Percentiles rank a stretch among this genome's conserved stretches.
Conservation (phyloP, 2,329 filamentous ascomycete species). For the Phyllosticta citribraziliensis region DNA sequence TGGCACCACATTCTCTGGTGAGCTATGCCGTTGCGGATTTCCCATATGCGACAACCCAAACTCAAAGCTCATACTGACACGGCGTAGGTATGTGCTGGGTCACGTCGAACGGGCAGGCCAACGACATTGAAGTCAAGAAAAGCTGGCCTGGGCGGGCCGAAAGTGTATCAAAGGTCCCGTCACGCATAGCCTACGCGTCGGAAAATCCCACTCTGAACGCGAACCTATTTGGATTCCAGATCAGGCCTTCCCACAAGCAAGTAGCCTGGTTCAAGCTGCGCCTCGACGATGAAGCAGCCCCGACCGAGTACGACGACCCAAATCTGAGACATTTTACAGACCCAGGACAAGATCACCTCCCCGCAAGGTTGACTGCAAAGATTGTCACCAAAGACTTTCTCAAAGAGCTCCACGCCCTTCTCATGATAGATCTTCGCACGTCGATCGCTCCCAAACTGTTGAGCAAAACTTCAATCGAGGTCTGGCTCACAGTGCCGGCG, state of each 20-base stretch:
- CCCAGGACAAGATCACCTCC: too few relatives aligned
- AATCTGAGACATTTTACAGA: too few relatives aligned
- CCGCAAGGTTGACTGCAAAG: too few relatives aligned
- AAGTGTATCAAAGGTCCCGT: constrained; percentile 81
- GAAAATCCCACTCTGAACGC: too few relatives aligned
- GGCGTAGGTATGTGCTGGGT: constrained; percentile 96
- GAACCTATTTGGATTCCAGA: too few relatives aligned
- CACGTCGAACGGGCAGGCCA: constrained; percentile 95
- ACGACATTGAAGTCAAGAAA: constrained; percentile 99
- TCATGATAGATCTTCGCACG: constrained; percentile 64
- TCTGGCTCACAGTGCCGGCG: constrained; percentile 96
- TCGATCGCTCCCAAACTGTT: constrained; percentile 97
- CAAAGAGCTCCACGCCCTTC: constrained; percentile 94
- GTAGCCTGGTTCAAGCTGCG: constrained; percentile 99
- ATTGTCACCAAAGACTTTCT: constrained; percentile 97
- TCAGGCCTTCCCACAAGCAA: constrained; percentile 91
- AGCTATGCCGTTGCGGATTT: constrained; percentile 64
- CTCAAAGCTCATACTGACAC: constrained; percentile 60
- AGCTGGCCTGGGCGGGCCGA: constrained; percentile 96
- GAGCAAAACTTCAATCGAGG: constrained; percentile 94
- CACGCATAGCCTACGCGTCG: constrained; percentile 81
- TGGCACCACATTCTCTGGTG: constrained; percentile 96
- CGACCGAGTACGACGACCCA: constrained; percentile 69
- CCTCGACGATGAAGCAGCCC: constrained; percentile 77
- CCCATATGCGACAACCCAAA: constrained; percentile 95